Percentiles rank a stretch among this genome's conserved stretches.
phyloP scores from a whole-genome alignment of 768 basidiomycete genomes.

The Calocera cornea region DNA sequence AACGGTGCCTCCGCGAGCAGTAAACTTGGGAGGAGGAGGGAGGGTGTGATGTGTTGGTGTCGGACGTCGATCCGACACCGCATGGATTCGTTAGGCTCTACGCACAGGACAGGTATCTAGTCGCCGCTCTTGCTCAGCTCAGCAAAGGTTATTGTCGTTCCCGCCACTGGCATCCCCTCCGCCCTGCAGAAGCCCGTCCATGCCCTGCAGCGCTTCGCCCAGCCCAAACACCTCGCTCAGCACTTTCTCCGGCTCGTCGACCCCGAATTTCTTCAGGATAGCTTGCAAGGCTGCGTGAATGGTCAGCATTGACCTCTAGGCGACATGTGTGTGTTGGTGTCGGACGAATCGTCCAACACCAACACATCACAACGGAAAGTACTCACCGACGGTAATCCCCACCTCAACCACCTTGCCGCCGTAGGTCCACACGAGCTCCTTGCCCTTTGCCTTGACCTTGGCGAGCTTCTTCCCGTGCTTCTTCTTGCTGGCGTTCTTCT shows the following conservation, averaged over 20 bases:
- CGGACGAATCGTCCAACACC: neutral
- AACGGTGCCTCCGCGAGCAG: too few species aligned
- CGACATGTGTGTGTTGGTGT: neutral
- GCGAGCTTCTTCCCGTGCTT: neutral
- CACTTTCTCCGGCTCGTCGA: neutral
- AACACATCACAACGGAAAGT: neutral
- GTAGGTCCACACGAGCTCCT: neutral
- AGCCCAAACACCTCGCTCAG: neutral
- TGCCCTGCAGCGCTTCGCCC: neutral
- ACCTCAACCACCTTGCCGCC: neutral
- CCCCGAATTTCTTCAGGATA: neutral
- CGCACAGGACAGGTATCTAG: neutral
- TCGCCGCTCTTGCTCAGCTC: too few species aligned
- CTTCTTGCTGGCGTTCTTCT: too few species aligned
- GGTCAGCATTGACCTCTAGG: neutral
- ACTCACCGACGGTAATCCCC: neutral
- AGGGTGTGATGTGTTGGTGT: too few species aligned
- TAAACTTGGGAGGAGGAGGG: too few species aligned
- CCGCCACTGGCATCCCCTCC: too few species aligned
- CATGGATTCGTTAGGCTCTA: neutral
- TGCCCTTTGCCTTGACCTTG: neutral
- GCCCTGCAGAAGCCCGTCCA: neutral
- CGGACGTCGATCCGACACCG: neutral
- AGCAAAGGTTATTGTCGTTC: too few species aligned
- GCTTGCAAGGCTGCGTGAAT: neutral